Evolutionary conservation across 108 stramenopile species (phyloP).

Genomic region (Skeletonema potamos): DNA sequence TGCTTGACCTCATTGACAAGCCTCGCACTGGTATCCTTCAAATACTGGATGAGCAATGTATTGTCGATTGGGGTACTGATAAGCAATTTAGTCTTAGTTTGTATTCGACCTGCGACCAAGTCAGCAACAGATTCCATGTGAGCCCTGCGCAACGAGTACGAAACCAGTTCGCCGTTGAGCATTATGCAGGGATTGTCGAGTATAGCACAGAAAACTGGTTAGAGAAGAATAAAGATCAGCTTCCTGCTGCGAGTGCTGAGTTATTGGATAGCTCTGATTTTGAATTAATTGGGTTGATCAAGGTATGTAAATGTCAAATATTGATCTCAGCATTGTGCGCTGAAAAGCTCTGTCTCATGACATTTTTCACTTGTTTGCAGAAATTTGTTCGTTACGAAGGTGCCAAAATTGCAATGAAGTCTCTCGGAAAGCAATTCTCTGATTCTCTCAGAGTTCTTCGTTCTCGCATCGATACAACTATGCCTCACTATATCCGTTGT

Average conservation of each 20-base stretch:
- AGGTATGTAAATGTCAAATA: slow-evolving; percentile 18
- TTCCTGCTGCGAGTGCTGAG: slow-evolving; percentile 85
- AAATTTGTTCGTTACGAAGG: slow-evolving; percentile 51
- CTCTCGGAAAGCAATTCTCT: slow-evolving; percentile 91
- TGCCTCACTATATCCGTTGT: slow-evolving; percentile 98
- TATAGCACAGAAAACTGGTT: slow-evolving; percentile 84
- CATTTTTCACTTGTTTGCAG: slow-evolving; percentile 9
- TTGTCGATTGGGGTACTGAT: slow-evolving; percentile 66
- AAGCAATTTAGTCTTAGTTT: slow-evolving; percentile 57
- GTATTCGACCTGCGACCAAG: slow-evolving; percentile 61
- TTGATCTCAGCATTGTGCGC: not conserved
- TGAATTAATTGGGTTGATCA: slow-evolving; percentile 39
- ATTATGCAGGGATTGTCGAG: slow-evolving; percentile 90
- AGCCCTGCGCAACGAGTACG: slow-evolving; percentile 59
- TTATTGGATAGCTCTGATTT: slow-evolving; percentile 68
- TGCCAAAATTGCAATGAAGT: slow-evolving; percentile 42
- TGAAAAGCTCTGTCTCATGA: not conserved
- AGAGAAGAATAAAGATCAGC: slow-evolving; percentile 93
- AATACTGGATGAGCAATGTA: slow-evolving; percentile 84
- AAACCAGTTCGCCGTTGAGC: slow-evolving; percentile 78
- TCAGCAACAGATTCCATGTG: slow-evolving; percentile 49
- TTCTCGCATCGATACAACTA: slow-evolving; percentile 86
- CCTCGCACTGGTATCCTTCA: slow-evolving; percentile 76
- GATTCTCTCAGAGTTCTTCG: slow-evolving; percentile 87
- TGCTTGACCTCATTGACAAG: slow-evolving; percentile 88